Evolutionary conservation across 495 filamentous ascomycete genomes (phyloP), one percentile per base, ranked within the genome.

Genomic region (Daldinia decipiens): DNA sequence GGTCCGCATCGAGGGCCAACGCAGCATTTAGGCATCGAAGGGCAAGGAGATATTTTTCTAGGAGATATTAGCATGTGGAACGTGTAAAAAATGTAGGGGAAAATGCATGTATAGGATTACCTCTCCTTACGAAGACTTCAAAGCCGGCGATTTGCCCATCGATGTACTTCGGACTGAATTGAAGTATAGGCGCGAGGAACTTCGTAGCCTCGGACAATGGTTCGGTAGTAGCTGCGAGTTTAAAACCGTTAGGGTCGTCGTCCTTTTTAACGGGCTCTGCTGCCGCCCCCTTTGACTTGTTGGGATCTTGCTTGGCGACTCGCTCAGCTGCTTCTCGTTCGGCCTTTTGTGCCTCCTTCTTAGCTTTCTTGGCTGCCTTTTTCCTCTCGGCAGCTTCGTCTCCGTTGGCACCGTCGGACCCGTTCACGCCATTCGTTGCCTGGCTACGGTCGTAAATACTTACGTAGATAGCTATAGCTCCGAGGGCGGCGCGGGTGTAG

Each of bases 281-380:
- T 15, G 84, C 84, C 5, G 85, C 84, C 62, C 80, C 79, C 59
- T 87, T 86, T 26, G 84, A 81, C 74, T 89, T 90, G 71, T 91
- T 90, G 11, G 85, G 81, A 77, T 94, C 89, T 27, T 92, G 90
- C 79, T 92, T 95, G 65, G 86, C 87, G n/a, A 82, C 84, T 31
- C 81, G 81, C 68, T 93, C 91, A 13, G 89, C 89, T 32, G 94
- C 95, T 36, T 90, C 89, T 74, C 92, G 91, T 76, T 97, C 93
- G 7, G 86, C 85, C 72, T 91, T 94, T 73, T 95, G 91, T 11
- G 92, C 91, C 71, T 97, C 95, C 79, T 92, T 94, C 82, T 90
- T 94, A 2, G 95, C 94, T 82, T 98, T 99, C 86, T 97, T 98
- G 39, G 92, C 82, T 0, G 93, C 93, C 83, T 96, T 98, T 86